phyloP scores from a whole-genome alignment of 805 yeast species.

The Soucietia sequanensis region DNA sequence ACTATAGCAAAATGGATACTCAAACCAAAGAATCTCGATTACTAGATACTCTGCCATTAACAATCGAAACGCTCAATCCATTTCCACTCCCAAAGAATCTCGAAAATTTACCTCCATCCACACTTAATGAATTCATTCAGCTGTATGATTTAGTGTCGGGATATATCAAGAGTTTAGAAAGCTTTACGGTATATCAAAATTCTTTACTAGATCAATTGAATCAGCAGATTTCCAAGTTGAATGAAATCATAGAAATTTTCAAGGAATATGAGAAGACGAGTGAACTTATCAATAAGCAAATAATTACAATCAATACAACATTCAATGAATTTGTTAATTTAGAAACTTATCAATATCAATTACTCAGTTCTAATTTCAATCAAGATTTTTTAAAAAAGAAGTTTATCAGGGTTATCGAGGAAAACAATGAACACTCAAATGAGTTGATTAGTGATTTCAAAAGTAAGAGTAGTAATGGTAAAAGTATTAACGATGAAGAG shows the following conservation, averaged over 20 bases:
- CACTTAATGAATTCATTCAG: slow-evolving; percentile 23
- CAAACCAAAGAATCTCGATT: neutral
- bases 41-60: slow-evolving; percentile 5
- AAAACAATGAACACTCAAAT: slow-evolving; percentile 19
- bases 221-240: slow-evolving; percentile 16
- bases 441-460: slow-evolving; percentile 13
- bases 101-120: slow-evolving; percentile 26
- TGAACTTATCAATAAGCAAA: slow-evolving; percentile 20
- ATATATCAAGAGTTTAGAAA: slow-evolving; percentile 22
- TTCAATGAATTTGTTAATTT: slow-evolving; percentile 32
- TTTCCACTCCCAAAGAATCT: slow-evolving; percentile 28
- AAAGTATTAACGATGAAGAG: slow-evolving; percentile 10
- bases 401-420: slow-evolving; percentile 22
- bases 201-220: slow-evolving; percentile 12
- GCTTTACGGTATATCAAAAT: slow-evolving; percentile 15
- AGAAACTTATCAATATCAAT: slow-evolving; percentile 39
- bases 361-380: slow-evolving; percentile 36
- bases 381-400: slow-evolving; percentile 27
- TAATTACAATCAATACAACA: slow-evolving; percentile 19
- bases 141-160: slow-evolving; percentile 32
- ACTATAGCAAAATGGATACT: no score
- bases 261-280: slow-evolving; percentile 19
- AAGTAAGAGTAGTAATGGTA: slow-evolving; percentile 7
- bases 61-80: slow-evolving; percentile 8
- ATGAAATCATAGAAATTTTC: slow-evolving; percentile 17